Evolutionary conservation across 2,329 filamentous ascomycete species (phyloP), one percentile per base, ranked within the genome.

Genomic region (Penicillium psychrosexuale): DNA sequence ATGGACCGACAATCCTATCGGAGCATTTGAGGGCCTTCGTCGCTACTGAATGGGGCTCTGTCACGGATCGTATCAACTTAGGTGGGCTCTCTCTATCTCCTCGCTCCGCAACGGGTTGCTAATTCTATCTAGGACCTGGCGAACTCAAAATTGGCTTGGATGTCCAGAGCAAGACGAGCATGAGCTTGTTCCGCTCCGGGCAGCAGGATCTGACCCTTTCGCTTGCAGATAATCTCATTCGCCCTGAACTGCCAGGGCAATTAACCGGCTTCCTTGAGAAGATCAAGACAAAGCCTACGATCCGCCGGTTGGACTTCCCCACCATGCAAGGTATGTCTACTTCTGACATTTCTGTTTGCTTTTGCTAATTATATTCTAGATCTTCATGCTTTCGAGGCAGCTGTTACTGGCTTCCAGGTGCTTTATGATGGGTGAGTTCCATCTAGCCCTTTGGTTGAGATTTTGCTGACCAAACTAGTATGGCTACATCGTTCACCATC

Each of bases 41-140:
- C 31, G 86, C 91, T 54, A 90, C 88, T 61, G 84, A 88, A 57
- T 85, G 87, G 61, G 90, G 91, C 46, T 90, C 86, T 39, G 78
- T 95, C 15, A 90, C 89, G 2, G 92, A 97, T 73, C 84, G 91
- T 36, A 80, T 96, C 67, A 96, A 96, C 63, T 80, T 95, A 51
- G 78, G 80, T 79, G 74, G 70, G 74, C 2, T 56, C 19, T 30
- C 40, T 22, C 37, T 53, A 19, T 49, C 13, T 42, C 22, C 9
- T 42, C 3, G 15, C 17, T 13, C 17, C 42, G 28, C 6, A 42
- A 37, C 19, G 9, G 8, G 7, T 9, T 47, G 36, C 61, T 71
- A 47, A 67, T 47, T 28, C 47, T 15, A 7, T 50, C 3, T 47
- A 64, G 86, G 81, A 2, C 86, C 87, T 11, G 88, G 88, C n/a